Evolutionary conservation across 2,329 filamentous ascomycete genomes (phyloP), one percentile per base, ranked within the genome.

Genomic region (Diaporthe amygdali): DNA sequence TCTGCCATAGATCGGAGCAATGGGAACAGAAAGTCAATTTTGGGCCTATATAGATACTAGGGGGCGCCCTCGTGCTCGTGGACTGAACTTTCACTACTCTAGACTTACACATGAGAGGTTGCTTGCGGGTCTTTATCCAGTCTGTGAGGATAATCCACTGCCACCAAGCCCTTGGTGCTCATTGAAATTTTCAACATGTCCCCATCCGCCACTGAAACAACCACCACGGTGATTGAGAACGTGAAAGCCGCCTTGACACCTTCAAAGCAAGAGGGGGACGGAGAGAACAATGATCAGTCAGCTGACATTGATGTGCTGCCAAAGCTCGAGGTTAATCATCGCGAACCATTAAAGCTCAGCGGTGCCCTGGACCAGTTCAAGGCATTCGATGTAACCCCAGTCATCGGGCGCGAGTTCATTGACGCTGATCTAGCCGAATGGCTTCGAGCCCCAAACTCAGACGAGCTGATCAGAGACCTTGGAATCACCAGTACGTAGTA

Each of bases 401-500:
- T 79, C 46, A 80, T 80, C 51, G 79, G 79, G n/a, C 77, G 78
- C 17, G 79, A 81, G 64, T 80, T 79, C 39, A 75, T 76, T 39
- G 76, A 81, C 6, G 79, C 86, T 34, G 85, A 89, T 66, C 81
- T 90, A 0, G 83, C 84, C 1, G 86, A 91, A 37, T 84, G 86
- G 61, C 81, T 91, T n/a, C 82, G 87, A 15, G 85, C 86, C 2
- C 79, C 84, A 0, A 86, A 91, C 70, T 79, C 86, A 0, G 89
- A 92, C 54, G 85, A 87, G 37, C 78, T 90, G 3, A 79, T 92
- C 25, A 84, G 86, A 1, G 90, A 92, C 74, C 82, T 92, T 0
- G 90, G 88, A 20, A 88, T 91, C 67, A 90, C 87, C 0, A 86
- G 88, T 90, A 79, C 70, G 80, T 73, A 8, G 0, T 1, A 1